These are phyloP conservation scores for Torulaspora indica DNA, from an alignment of 805 yeast genomes.

Conservation along the genomic window DNA sequence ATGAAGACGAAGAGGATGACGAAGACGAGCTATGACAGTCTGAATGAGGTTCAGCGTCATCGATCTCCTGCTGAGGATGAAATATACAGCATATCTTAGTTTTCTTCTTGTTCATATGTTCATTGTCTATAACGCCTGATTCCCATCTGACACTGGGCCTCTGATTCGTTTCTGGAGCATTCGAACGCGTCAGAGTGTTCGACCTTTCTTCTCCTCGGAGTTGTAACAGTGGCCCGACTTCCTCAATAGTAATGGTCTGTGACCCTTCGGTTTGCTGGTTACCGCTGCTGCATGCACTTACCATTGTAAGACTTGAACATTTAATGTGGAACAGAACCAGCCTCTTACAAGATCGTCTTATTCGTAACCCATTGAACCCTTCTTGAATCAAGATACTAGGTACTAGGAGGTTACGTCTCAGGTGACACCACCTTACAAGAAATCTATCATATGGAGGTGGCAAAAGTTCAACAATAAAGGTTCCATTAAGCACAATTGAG, in stretches of 20 bases:
- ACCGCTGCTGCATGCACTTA: conserved; percentile 1
- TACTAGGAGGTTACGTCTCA: background rate
- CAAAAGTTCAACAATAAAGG: conserved; percentile 1
- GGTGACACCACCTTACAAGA: background rate
- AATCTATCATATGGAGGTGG: background rate
- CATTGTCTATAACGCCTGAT: conserved; percentile 85
- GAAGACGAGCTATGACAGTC: conserved; percentile 20
- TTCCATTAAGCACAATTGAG: background rate
- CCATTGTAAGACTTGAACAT: background rate
- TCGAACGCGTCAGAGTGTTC: conserved; percentile 5
- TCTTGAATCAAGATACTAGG: background rate
- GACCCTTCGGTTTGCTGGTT: conserved; percentile 17
- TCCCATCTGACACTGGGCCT: conserved; percentile 72
- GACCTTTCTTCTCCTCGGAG: conserved; percentile 22
- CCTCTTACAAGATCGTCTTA: no score
- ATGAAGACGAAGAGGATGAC: conserved; percentile 33
- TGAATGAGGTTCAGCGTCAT: conserved; percentile 43
- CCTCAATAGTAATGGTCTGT: conserved; percentile 23
- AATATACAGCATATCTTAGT: conserved; percentile 86
- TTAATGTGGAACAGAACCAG: background rate
- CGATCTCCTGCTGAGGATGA: conserved; percentile 66
- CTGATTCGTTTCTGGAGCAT: conserved; percentile 7
- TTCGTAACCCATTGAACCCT: no score
- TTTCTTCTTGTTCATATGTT: conserved; percentile 80
- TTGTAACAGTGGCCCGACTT: conserved; percentile 25